Base-by-base conservation (phyloP, 139 green algal species). In the Tetratostichococcus sp. region DNA sequence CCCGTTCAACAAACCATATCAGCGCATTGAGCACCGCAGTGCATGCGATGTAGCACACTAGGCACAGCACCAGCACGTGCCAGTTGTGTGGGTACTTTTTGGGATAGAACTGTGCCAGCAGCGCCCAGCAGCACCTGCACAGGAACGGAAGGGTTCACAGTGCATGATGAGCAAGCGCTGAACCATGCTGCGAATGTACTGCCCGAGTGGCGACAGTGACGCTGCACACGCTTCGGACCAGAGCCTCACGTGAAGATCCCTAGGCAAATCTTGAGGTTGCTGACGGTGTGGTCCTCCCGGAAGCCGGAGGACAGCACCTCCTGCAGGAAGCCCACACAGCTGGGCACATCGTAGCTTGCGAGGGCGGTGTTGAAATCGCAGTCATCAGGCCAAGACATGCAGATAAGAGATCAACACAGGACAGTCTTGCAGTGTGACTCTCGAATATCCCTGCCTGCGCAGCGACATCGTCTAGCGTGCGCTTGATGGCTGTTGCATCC, bases 71-170 rank as follows among this genome's bases (percentile, higher is more conserved):
- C 30, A 96, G 77, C 14, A 79, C 65, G 73, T 70, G 85, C 75
- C 80, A 91, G 74, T 84, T 89, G 33, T 67, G 80, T 0, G 86
- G 89, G 35, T 90, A 85, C 78, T 95, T 93, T 28, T 83, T 81
- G 0, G 87, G 86, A 30, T 86, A 91, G 76, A 95, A 96, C 71
- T 96, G 91, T 1, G 87, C 82, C n/a, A 91, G 78, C 34, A 87
- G 43, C 4, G 89, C 91, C 2, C 87, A 34, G 0, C 23, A 78
- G 65, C 89, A 89, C 35, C 90, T 94, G 87, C 70, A 75, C 25
- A 62, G n/a, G n/a, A n/a, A n/a, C n/a, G n/a, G n/a, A n/a, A n/a
- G 19, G 14, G 17, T 25, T 4, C 2, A 34, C 39, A 50, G 43
- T 5, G 30, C 30, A 33, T 71, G 23, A n/a, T n/a, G n/a, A n/a